Percentiles rank a stretch among this genome's conserved stretches.
phyloP scores from a whole-genome alignment of 169 alveolate species.

The Amoebophrya sp. region DNA sequence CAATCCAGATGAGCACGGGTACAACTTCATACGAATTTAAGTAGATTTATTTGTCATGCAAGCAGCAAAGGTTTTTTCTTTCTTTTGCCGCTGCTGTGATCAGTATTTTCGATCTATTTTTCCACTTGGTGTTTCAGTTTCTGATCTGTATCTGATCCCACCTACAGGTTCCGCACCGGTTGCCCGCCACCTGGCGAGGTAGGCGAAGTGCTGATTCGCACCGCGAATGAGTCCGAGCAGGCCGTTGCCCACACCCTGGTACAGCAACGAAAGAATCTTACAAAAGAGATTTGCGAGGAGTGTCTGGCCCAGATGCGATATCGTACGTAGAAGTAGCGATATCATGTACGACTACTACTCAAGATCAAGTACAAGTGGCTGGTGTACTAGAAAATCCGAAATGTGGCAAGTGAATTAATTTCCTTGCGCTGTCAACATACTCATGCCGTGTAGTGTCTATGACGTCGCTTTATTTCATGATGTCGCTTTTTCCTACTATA shows the following conservation, averaged over 20 bases:
- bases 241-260: constrained; percentile 56
- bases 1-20: not conserved
- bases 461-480: too few species aligned
- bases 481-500: constrained; percentile 61
- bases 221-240: constrained; percentile 63
- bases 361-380: too few species aligned
- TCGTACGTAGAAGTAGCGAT: too few species aligned
- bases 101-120: not conserved
- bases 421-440: too few species aligned
- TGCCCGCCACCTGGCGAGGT: constrained; percentile 75
- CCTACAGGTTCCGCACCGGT: constrained; percentile 82
- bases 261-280: not conserved
- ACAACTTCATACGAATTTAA: not conserved
- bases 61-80: not conserved
- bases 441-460: too few species aligned
- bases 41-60: not conserved
- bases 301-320: not conserved
- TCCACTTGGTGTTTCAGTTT: not conserved
- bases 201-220: constrained; percentile 66
- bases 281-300: not conserved
- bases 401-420: too few species aligned
- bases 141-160: too few species aligned
- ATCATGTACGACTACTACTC: too few species aligned
- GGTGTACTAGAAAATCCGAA: too few species aligned
- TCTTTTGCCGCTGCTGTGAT: not conserved